Conservation (phyloP, 1,284 basidiomycete species). For the Spongispora temasekensis region DNA sequence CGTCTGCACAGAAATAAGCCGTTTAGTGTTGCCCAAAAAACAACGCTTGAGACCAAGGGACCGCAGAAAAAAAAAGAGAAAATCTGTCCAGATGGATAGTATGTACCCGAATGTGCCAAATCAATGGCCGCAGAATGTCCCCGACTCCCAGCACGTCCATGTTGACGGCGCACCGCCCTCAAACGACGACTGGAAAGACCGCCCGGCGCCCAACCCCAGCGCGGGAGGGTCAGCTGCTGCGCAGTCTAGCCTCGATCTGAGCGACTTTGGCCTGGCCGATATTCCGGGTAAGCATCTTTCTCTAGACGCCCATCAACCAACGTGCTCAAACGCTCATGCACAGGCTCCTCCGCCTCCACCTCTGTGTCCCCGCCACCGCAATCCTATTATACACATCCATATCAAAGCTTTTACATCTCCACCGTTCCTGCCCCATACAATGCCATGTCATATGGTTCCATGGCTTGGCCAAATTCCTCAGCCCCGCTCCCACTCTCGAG, state of each 20-base stretch:
- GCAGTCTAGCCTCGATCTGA: slow-evolving; percentile 43
- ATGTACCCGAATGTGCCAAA: slow-evolving; percentile 51
- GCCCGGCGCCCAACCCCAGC: slow-evolving; percentile 27
- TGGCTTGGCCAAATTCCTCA: slow-evolving; percentile 46
- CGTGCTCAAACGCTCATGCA: slow-evolving; percentile 13
- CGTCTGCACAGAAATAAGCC: slow-evolving; percentile 53
- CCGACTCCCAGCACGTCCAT: slow-evolving; percentile 40
- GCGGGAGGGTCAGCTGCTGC: slow-evolving; percentile 34
- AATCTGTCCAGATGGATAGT: slow-evolving; percentile 52
- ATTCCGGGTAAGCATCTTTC: slow-evolving; percentile 38
- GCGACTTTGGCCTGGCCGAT: slow-evolving; percentile 44
- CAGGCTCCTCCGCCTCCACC: slow-evolving; percentile 37
- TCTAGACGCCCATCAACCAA: slow-evolving; percentile 29
- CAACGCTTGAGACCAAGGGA: slow-evolving; percentile 48
- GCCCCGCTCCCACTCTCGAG: slow-evolving; percentile 63
- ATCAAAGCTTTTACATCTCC: slow-evolving; percentile 42
- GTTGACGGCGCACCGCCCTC: slow-evolving; percentile 39
- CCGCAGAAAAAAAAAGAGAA: slow-evolving; percentile 45
- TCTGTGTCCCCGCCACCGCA: slow-evolving; percentile 43
- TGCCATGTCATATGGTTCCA: slow-evolving; percentile 49
- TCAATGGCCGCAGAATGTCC: slow-evolving; percentile 53
- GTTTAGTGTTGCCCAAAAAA: slow-evolving; percentile 51
- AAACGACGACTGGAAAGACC: slow-evolving; percentile 52
- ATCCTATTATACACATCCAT: slow-evolving; percentile 40
- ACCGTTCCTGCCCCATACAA: slow-evolving; percentile 52